Conservation (phyloP, 2,329 filamentous ascomycete genomes). For the Calcarisporium arbuscula region DNA sequence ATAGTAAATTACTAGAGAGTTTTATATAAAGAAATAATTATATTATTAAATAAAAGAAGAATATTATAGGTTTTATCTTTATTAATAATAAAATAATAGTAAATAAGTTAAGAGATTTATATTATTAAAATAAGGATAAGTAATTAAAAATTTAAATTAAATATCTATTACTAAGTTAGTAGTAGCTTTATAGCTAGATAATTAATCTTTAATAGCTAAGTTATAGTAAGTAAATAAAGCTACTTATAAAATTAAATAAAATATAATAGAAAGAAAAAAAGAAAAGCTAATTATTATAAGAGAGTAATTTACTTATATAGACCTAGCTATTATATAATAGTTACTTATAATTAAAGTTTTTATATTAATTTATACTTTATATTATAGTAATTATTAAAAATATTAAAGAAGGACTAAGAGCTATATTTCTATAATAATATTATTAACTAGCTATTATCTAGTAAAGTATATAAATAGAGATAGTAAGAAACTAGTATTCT, state of each 20-base stretch:
- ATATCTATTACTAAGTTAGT: slow-evolving; percentile 1
- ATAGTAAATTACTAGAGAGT: background rate
- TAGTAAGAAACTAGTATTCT: background rate
- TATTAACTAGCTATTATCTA: background rate
- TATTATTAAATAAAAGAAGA: background rate
- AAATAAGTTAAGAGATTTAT: background rate
- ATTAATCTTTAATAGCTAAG: slow-evolving; percentile 1
- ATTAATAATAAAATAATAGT: background rate
- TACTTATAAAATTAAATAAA: background rate
- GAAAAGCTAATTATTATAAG: background rate
- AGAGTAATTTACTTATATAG: background rate
- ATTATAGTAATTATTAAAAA: background rate
- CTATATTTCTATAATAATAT: background rate
- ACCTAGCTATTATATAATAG: background rate
- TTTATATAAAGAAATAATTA: background rate
- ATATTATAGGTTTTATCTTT: background rate
- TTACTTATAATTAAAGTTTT: background rate
- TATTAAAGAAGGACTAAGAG: no score
- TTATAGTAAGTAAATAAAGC: background rate
- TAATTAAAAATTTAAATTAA: background rate
- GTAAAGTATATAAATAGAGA: background rate
- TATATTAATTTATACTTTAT: background rate
- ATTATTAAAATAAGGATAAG: background rate
- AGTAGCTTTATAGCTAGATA: background rate
- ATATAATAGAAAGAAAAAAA: background rate